A percentile compares a stretch with the other conserved stretches of the same genome.
phyloP scores from a whole-genome alignment of 208 protist species.

The Polymyxa betae region DNA sequence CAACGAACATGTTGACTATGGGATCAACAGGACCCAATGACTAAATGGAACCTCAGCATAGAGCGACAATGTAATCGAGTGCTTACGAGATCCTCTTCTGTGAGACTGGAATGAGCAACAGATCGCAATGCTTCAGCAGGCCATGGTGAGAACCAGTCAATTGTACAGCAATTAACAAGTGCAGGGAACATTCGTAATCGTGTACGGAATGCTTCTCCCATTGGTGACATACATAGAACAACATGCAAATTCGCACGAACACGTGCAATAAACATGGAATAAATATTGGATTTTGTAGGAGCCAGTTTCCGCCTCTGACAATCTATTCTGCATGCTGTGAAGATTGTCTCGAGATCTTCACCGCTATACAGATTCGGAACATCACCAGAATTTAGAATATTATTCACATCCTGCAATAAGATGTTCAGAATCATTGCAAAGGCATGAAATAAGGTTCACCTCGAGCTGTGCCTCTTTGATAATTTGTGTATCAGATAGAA shows the following conservation, averaged over 20 bases:
- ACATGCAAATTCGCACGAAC: slow-evolving; percentile 93
- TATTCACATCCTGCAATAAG: slow-evolving; percentile 89
- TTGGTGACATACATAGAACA: slow-evolving; percentile 92
- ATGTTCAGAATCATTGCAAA: not conserved
- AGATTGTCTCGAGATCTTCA: slow-evolving; percentile 88
- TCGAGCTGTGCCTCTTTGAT: slow-evolving; percentile 94
- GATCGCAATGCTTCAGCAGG: slow-evolving; percentile 64
- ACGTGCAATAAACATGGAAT: slow-evolving; percentile 86
- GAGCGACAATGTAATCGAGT: not conserved
- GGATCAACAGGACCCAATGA: slow-evolving; percentile 4
- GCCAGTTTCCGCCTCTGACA: slow-evolving; percentile 84
- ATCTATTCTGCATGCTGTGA: slow-evolving; percentile 87
- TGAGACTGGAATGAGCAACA: slow-evolving; percentile 63
- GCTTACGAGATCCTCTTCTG: slow-evolving; percentile 25
- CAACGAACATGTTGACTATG: slow-evolving; percentile 82
- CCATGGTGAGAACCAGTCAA: slow-evolving; percentile 98
- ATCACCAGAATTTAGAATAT: slow-evolving; percentile 95
- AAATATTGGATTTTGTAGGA: slow-evolving; percentile 88
- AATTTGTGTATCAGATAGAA: slow-evolving; percentile 97
- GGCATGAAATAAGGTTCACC: not conserved
- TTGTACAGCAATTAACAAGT: slow-evolving; percentile 96
- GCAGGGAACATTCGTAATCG: slow-evolving; percentile 96
- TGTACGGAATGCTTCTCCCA: slow-evolving; percentile 90
- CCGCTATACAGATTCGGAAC: slow-evolving; percentile 94
- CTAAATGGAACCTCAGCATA: not conserved